Evolutionary conservation across 2,329 filamentous ascomycete genomes (phyloP).

Genomic region (Cytospora leucostoma): DNA sequence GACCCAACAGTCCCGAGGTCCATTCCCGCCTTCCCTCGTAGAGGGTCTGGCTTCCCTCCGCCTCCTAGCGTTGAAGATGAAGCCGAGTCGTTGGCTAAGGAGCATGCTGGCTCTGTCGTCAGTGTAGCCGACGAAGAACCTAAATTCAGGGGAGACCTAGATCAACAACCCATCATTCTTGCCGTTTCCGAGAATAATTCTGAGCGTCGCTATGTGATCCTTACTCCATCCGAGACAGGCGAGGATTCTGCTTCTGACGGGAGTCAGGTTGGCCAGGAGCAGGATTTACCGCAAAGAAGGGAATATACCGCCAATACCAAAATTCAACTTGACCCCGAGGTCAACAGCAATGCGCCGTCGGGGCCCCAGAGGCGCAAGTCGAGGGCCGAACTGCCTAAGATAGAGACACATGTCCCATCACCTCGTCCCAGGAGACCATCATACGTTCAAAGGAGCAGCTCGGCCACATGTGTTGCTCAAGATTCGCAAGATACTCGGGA

Average conservation of each 20-base stretch:
- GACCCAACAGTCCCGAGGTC: neutral
- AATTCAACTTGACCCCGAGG: constrained; percentile 34
- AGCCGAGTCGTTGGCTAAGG: constrained; percentile 60
- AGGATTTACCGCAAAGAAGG: constrained; percentile 25
- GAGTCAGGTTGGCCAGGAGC: constrained; percentile 16
- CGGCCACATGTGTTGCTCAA: constrained; percentile 36
- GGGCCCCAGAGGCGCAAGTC: constrained; percentile 38
- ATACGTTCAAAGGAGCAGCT: constrained; percentile 36
- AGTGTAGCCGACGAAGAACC: constrained; percentile 54
- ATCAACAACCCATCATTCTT: constrained; percentile 68
- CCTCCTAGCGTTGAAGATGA: constrained; percentile 72
- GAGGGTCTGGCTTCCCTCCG: constrained; percentile 51
- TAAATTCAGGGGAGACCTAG: constrained; percentile 62
- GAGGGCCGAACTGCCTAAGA: constrained; percentile 46
- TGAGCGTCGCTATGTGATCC: constrained; percentile 66
- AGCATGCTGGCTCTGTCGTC: constrained; percentile 48
- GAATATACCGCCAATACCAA: constrained; percentile 48
- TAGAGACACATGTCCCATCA: constrained; percentile 45
- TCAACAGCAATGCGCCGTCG: constrained; percentile 31
- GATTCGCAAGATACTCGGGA: constrained; percentile 34
- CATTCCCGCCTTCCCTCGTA: neutral
- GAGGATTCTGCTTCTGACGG: constrained; percentile 27
- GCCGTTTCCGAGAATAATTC: constrained; percentile 61
- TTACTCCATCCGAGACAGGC: constrained; percentile 40
- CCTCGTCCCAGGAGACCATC: constrained; percentile 36